phyloP scores from a whole-genome alignment of 768 basidiomycete species.

The Trametes maxima region DNA sequence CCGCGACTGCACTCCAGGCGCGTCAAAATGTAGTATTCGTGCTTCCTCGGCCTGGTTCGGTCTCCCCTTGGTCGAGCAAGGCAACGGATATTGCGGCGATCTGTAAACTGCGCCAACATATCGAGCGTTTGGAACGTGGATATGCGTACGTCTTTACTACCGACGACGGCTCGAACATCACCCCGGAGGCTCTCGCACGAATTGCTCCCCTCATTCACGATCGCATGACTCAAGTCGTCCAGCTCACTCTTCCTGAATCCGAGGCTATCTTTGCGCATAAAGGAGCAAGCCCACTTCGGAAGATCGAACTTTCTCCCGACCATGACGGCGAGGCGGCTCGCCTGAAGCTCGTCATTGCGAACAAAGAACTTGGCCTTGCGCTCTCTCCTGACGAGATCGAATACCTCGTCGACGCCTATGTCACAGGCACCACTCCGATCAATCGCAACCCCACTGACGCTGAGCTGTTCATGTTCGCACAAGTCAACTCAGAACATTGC shows the following conservation, averaged over 20 bases:
- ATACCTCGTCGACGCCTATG: conserved; percentile 89
- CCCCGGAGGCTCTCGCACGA: conserved; percentile 47
- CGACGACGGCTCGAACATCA: conserved; percentile 42
- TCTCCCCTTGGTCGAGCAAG: conserved; percentile 99
- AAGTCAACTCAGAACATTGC: conserved; percentile 99
- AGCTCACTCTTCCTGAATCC: conserved; percentile 59
- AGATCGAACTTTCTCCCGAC: conserved; percentile 57
- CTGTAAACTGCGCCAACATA: conserved; percentile 72
- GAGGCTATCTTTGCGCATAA: conserved; percentile 60
- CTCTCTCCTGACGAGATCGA: conserved; percentile 87
- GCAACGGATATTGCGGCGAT: conserved; percentile 93
- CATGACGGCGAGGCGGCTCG: conserved; percentile 47
- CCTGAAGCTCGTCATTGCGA: conserved; percentile 71
- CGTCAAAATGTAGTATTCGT: conserved; percentile 62
- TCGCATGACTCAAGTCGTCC: conserved; percentile 92
- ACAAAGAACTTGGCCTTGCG: conserved; percentile 86
- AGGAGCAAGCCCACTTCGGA: conserved; percentile 66
- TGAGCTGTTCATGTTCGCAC: conserved; percentile 99
- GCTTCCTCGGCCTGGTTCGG: conserved; percentile 83
- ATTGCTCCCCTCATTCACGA: conserved; percentile 84
- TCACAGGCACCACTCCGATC: conserved; percentile 66
- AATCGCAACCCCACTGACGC: conserved; percentile 92
- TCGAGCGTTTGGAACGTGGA: conserved; percentile 89
- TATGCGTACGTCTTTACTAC: conserved; percentile 65
- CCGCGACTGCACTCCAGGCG: conserved; percentile 39